Evolutionary conservation across 2,329 filamentous ascomycete species (phyloP), one percentile per base, ranked within the genome.

Genomic region (Penicillium palitans): DNA sequence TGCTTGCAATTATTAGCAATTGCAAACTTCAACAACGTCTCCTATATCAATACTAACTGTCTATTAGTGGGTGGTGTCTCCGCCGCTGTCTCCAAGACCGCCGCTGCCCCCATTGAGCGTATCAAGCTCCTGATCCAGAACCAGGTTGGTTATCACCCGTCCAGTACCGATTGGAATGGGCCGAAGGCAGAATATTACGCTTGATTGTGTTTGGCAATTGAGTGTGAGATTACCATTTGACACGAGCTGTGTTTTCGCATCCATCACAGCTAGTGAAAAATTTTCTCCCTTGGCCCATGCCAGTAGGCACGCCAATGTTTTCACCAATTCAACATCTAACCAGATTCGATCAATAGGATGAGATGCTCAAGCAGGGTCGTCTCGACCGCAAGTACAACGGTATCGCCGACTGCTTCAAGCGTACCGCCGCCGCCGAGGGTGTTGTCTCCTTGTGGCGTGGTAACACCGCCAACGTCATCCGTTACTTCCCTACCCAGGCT

Each of bases 391-490:
- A 93, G 83, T 99, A 97, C 87, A 82, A 83, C 75, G 95, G 95
- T 80, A 98, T 99, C 79, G 76, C 66, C 63, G 95, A 99, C 80
- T 98, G 95, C 87, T 99, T 99, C 90, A 84, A 83, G 76, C 91
- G 95, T 80, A 98, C 95, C 78, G 86, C 86, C 68, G 87, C 88
- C 76, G 85, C 90, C 69, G 95, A 99, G 87, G 95, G 95, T 90
- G 83, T 95, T 74, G 88, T 95, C 81, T 88, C 93, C 69, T 87
- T 99, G 76, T 99, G 95, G 95, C 89, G 95, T 88, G 95, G 95
- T 84, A 99, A 99, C 91, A 99, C 95, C 80, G 95, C 95, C 91
- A 99, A 99, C 90, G 95, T 99, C 83, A 96, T 99, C 87, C 95
- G 95, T 90, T 99, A 99, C 87, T 99, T 99, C 91, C 95, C 95